Evolutionary conservation across 1,139 yeast species (phyloP).

Genomic region (Hemisphaericaspora xylofermentans): DNA sequence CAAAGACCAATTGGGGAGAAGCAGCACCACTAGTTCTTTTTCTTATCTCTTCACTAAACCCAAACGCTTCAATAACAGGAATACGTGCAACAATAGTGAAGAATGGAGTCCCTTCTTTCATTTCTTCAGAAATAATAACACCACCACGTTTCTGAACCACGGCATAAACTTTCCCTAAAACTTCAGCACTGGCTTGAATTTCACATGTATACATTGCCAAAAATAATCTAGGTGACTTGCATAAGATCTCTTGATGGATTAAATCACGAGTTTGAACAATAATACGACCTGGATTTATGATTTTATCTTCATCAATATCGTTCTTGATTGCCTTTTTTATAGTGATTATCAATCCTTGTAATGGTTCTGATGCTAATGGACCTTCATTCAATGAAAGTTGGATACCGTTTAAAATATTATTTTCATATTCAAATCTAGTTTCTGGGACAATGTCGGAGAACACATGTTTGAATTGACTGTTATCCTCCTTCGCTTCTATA

Average conservation of each 20-base stretch:
- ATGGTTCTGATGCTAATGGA: conserved; percentile 83
- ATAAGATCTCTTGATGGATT: conserved; percentile 66
- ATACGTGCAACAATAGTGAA: conserved; percentile 82
- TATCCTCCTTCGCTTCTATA: conserved; percentile 48
- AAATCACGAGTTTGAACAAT: conserved; percentile 73
- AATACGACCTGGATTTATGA: conserved; percentile 53
- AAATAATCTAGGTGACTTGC: conserved; percentile 85
- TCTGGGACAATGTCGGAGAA: conserved; percentile 18
- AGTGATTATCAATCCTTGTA: conserved; percentile 73
- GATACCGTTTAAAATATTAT: conserved; percentile 76
- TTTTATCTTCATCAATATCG: conserved; percentile 30
- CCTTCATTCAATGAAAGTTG: conserved; percentile 83
- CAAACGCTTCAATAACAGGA: conserved; percentile 96
- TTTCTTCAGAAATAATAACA: conserved; percentile 80
- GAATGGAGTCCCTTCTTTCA: conserved; percentile 98
- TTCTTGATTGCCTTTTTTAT: conserved; percentile 33
- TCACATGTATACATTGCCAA: conserved; percentile 94
- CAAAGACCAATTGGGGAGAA: conserved; percentile 88
- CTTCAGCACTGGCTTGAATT: conserved; percentile 93
- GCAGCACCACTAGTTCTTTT: conserved; percentile 97
- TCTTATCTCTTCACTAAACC: conserved; percentile 92
- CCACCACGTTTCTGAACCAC: conserved; percentile 92
- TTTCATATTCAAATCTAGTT: conserved; percentile 52
- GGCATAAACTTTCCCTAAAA: conserved; percentile 90
- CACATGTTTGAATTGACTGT: conserved; percentile 32